These are phyloP conservation scores for Rhizodiscina lignyota DNA, from an alignment of 495 filamentous ascomycete genomes.

Conservation along the genomic window DNA sequence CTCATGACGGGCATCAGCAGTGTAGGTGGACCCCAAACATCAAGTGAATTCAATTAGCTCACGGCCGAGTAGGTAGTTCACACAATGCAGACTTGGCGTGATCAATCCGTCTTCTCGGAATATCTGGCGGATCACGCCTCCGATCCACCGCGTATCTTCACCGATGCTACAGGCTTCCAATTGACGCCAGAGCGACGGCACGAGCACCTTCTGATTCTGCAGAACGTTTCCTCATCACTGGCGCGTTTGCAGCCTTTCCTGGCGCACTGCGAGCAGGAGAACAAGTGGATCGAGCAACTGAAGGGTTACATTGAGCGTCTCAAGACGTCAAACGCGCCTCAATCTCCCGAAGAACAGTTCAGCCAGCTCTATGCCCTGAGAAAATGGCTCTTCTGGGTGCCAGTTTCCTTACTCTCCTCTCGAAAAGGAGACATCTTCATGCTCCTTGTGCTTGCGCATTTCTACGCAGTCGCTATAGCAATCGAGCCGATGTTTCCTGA, in stretches of 20 bases:
- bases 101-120: slow-evolving; percentile 69
- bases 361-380: slow-evolving; percentile 71
- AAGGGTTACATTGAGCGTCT: slow-evolving; percentile 67
- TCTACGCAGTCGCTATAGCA: slow-evolving; percentile 72
- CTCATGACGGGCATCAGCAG: slow-evolving; percentile 83
- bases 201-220: slow-evolving; percentile 52
- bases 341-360: slow-evolving; percentile 67
- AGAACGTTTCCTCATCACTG: slow-evolving; percentile 49
- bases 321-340: slow-evolving; percentile 52
- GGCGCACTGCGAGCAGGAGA: slow-evolving; percentile 54
- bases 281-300: slow-evolving; percentile 59
- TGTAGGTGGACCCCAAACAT: slow-evolving; percentile 29
- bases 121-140: slow-evolving; percentile 61
- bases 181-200: slow-evolving; percentile 36
- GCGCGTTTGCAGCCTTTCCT: slow-evolving; percentile 55
- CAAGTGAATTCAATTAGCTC: slow-evolving; percentile 11
- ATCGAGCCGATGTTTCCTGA: slow-evolving; percentile 87
- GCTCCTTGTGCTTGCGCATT: slow-evolving; percentile 73
- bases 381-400: slow-evolving; percentile 91
- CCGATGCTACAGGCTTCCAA: slow-evolving; percentile 36
- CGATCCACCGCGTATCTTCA: slow-evolving; percentile 36
- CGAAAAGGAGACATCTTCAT: slow-evolving; percentile 42
- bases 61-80: slow-evolving; percentile 52
- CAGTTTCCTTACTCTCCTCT: slow-evolving; percentile 46
- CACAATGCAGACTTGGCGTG: slow-evolving; percentile 85